Conservation (phyloP, 2,329 filamentous ascomycete genomes). For the Pseudocercospora fuligena region DNA sequence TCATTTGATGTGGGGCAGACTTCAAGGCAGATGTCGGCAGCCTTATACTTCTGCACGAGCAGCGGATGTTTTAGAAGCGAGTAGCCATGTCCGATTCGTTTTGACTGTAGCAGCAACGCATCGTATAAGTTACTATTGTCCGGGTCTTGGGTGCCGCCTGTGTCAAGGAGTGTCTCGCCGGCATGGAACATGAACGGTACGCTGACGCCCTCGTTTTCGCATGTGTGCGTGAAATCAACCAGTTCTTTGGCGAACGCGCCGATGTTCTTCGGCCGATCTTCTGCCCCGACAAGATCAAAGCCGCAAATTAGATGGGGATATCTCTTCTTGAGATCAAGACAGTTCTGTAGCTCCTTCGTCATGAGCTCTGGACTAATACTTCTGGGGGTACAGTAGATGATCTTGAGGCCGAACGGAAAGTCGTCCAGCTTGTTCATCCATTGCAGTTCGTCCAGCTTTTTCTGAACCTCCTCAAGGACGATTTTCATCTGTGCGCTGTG, state of each 20-base stretch:
- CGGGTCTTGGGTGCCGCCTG: conserved; percentile 64
- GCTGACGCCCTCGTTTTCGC: conserved; percentile 53
- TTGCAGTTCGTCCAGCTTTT: conserved; percentile 52
- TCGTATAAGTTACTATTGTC: conserved; percentile 68
- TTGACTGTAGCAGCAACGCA: conserved; percentile 67
- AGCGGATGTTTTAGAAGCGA: conserved; percentile 69
- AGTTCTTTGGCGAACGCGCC: conserved; percentile 64
- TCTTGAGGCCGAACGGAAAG: conserved; percentile 68
- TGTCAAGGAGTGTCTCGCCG: conserved; percentile 71
- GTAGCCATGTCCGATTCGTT: conserved; percentile 76
- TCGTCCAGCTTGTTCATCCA: conserved; percentile 42
- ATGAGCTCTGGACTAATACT: conserved; percentile 60
- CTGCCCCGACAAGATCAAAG: conserved; percentile 70
- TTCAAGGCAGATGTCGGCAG: conserved; percentile 71
- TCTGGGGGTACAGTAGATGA: conserved; percentile 73
- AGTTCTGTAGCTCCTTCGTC: conserved; percentile 62
- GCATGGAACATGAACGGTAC: conserved; percentile 80
- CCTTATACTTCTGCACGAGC: conserved; percentile 69
- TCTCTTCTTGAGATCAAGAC: conserved; percentile 62
- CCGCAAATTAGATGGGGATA: conserved; percentile 68
- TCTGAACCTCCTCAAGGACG: conserved; percentile 60
- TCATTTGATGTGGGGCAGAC: conserved; percentile 80
- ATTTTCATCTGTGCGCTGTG: conserved; percentile 66
- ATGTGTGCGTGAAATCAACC: conserved; percentile 60
- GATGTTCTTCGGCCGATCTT: conserved; percentile 66